Conservation (phyloP, 2,329 filamentous ascomycete species). For the Pestalotiopsis sp. region DNA sequence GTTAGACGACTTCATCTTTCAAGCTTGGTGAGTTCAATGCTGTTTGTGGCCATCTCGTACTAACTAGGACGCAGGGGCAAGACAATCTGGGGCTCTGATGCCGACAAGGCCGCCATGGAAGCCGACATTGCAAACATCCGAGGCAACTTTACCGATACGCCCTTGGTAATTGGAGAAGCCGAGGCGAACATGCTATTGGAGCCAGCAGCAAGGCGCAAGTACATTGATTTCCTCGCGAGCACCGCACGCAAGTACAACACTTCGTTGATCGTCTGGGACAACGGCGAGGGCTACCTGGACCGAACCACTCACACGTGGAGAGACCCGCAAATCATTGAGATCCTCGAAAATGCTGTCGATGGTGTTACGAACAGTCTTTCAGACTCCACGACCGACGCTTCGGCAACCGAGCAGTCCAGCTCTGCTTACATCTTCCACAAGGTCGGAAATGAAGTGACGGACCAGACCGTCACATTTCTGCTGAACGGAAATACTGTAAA, state of each 20-base stretch:
- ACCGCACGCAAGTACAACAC: constrained; percentile 52
- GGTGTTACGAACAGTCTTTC: constrained; percentile 52
- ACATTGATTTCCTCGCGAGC: constrained; percentile 55
- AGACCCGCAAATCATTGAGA: constrained; percentile 49
- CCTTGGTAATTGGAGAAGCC: constrained; percentile 61
- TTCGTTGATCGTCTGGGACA: constrained; percentile 60
- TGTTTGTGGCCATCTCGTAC: not conserved
- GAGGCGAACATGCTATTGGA: constrained; percentile 54
- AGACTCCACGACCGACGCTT: constrained; percentile 51
- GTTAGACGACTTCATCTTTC: constrained; percentile 45
- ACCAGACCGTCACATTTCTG: constrained; percentile 48
- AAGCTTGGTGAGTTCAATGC: constrained; percentile 36
- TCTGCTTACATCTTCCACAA: constrained; percentile 60
- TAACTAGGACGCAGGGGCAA: constrained; percentile 48
- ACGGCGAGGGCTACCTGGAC: constrained; percentile 57
- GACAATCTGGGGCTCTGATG: constrained; percentile 54
- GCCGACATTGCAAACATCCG: constrained; percentile 53
- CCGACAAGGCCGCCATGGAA: constrained; percentile 51
- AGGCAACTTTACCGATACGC: constrained; percentile 56
- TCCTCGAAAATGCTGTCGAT: constrained; percentile 47
- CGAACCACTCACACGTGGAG: constrained; percentile 50
- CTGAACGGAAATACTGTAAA: constrained; percentile 57
- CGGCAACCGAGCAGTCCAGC: constrained; percentile 45
- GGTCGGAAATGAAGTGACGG: constrained; percentile 43
- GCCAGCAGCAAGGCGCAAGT: constrained; percentile 59